A percentile compares a stretch with the other conserved stretches of the same genome.
phyloP scores from a whole-genome alignment of 2,329 filamentous ascomycete species.

The Botrytis paeoniae region DNA sequence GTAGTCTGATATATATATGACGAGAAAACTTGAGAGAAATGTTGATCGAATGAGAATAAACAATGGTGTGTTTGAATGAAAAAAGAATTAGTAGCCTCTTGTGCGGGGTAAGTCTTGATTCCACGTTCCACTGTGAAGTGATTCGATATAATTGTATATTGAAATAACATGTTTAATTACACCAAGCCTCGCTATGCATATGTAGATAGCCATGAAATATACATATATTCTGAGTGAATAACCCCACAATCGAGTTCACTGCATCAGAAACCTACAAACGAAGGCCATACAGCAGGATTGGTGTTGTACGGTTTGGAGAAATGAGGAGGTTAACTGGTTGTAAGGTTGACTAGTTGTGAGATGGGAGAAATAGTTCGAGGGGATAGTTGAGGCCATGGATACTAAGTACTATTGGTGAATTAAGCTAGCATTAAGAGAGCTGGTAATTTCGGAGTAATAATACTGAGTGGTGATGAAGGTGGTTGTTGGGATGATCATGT shows the following conservation, averaged over 20 bases:
- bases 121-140: not conserved
- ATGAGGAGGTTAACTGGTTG: not conserved
- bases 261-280: too few relatives aligned
- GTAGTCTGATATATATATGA: too few relatives aligned
- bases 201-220: not conserved
- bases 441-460: not conserved
- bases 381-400: rapidly evolving
- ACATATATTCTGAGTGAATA: not conserved
- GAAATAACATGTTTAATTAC: not conserved
- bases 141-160: not conserved
- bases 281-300: not conserved
- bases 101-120: not conserved
- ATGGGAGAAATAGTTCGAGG: not conserved
- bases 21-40: too few relatives aligned
- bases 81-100: too few relatives aligned
- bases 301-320: not conserved
- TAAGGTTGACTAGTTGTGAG: not conserved
- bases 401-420: not conserved
- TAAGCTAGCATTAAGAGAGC: not conserved
- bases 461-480: not conserved
- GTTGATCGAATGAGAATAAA: not conserved
- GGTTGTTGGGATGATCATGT: not conserved
- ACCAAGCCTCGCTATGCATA: not conserved
- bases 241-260: rapidly evolving
- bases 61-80: not conserved